Evolutionary conservation across 2,329 filamentous ascomycete genomes (phyloP), one percentile per base, ranked within the genome.

Genomic region (Ceratocystis smalleyi): DNA sequence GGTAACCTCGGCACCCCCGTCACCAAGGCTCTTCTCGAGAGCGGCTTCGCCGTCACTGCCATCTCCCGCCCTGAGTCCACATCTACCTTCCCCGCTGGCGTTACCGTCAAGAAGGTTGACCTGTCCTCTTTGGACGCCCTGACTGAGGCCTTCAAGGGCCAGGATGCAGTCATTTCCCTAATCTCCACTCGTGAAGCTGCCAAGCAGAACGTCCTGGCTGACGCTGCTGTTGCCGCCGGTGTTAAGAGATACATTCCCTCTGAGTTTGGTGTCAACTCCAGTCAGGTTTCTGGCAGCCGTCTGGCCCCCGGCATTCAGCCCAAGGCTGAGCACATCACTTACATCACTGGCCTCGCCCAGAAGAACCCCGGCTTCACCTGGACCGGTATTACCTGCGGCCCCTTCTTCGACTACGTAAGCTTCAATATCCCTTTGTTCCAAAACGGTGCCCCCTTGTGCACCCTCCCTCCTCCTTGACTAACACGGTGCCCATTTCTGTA

Each of bases 241-340:
- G 82, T 87, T 0, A 77, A 83, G 70, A 78, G 82, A 12, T 83
- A 85, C 73, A 72, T 87, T 40, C 83, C 83, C 1, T 80, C 80
- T 1, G 83, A 86, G 66, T 87, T 78, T 60, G 76, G 76, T 43
- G 69, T 70, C 54, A 71, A 77, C 73, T 62, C 59, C 22, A 27
- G 17, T 2, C 22, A 19, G 55, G 7, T 47, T 51, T 63, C 64
- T 5, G 75, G 74, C 22, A 71, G 72, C 6, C 70, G 76, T 62
- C 68, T 72, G 59, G 68, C 74, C 64, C 61, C 72, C 1, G 75
- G 86, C 0, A 78, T 82, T 65, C 71, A 70, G 1, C 71, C 71
- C 66, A 87, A 87, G 71, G 59, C 78, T 24, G 70, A 73, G 8
- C 67, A 75, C 1, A 70, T 74, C 57, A 72, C 77, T 2, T 71